Conservation (phyloP, 169 alveolate species). For the Plasmodium cynomolgi region DNA sequence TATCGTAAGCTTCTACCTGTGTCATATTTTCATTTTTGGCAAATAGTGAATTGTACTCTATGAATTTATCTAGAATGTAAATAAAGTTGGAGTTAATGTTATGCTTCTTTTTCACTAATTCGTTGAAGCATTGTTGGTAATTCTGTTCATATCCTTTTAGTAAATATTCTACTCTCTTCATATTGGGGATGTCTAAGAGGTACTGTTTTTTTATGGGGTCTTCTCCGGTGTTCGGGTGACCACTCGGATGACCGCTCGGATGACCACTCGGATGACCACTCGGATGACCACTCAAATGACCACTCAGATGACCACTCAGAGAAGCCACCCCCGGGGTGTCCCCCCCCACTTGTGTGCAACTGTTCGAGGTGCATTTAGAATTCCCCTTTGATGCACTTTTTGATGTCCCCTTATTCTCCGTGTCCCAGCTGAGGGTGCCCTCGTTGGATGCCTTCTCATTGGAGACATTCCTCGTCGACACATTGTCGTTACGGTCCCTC, state of each 20-base stretch:
- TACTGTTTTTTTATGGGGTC: neutral
- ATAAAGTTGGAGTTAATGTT: neutral
- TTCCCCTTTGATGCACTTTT: neutral
- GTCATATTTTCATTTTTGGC: slow-evolving; percentile 49
- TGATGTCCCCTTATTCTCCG: neutral
- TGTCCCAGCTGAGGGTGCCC: neutral
- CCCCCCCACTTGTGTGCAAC: neutral
- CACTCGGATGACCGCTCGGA: neutral
- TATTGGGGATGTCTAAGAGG: slow-evolving; percentile 40
- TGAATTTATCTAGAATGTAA: slow-evolving; percentile 44
- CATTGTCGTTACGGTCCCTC: neutral
- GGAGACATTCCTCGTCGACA: slow-evolving; percentile 23
- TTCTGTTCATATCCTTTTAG: slow-evolving; percentile 68
- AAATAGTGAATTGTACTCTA: slow-evolving; percentile 53
- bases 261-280: neutral
- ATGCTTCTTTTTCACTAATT: slow-evolving; percentile 9
- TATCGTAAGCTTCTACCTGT: slow-evolving; percentile 56
- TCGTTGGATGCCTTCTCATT: slow-evolving; percentile 22
- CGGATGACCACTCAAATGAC: neutral
- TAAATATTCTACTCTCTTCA: slow-evolving; percentile 55
- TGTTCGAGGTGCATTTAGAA: neutral
- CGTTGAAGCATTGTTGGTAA: slow-evolving; percentile 35
- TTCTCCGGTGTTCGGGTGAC: neutral
- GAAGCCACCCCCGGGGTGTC: neutral
- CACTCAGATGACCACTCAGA: neutral